These are phyloP conservation scores for Termitomyces heimii DNA, from an alignment of 768 basidiomycete species.

Conservation along the genomic window DNA sequence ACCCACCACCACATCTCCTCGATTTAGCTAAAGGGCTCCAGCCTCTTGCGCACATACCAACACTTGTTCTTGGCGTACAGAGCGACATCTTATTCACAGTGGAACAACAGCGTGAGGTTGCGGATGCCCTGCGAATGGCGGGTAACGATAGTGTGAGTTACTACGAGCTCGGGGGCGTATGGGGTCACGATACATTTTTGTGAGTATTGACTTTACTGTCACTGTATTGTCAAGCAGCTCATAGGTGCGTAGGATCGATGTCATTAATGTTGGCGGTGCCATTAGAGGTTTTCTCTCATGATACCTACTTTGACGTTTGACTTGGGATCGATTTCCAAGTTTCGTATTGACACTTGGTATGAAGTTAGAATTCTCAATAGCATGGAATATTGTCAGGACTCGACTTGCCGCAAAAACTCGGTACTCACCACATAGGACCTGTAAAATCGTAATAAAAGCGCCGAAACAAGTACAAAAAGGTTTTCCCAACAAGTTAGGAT, in stretches of 20 bases:
- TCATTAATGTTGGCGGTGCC: conserved; percentile 14
- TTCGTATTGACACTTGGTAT: background rate
- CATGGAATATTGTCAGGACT: background rate
- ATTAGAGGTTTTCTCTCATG: conserved; percentile 13
- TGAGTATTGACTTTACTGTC: conserved; percentile 35
- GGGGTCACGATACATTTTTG: conserved; percentile 99
- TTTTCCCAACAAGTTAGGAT: background rate
- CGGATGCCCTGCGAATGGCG: conserved; percentile 84
- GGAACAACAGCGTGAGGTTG: conserved; percentile 94
- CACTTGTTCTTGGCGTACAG: conserved; percentile 89
- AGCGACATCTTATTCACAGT: conserved; percentile 96
- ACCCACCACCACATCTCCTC: conserved; percentile 68
- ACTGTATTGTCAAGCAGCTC: background rate
- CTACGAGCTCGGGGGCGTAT: conserved; percentile 98
- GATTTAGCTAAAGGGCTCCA: conserved; percentile 74
- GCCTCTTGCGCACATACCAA: conserved; percentile 72
- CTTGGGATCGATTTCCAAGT: background rate
- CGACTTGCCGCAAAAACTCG: background rate
- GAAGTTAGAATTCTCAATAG: background rate
- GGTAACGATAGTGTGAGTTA: conserved; percentile 90
- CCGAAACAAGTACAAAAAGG: background rate
- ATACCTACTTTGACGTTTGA: background rate
- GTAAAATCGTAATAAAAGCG: background rate
- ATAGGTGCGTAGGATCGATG: conserved; percentile 9
- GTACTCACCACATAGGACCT: background rate